These are phyloP conservation scores for Cercospora beticola DNA, from an alignment of 2,329 filamentous ascomycete species.

Conservation along the genomic window DNA sequence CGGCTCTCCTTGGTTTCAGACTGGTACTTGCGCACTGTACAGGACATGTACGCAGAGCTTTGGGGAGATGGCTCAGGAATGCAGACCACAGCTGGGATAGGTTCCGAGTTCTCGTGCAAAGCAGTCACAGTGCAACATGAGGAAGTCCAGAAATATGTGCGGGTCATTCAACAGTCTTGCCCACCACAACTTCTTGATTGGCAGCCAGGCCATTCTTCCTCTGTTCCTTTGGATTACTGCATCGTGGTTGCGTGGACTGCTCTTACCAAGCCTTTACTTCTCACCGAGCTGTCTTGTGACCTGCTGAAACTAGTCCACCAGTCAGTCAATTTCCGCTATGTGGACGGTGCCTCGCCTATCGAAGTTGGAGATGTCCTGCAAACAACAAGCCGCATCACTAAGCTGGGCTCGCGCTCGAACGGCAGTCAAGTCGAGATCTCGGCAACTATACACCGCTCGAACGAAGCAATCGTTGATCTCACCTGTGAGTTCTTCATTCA, in stretches of 20 bases:
- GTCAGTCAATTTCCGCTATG: neutral
- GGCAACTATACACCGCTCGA: neutral
- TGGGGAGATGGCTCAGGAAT: neutral
- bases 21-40: neutral
- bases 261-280: neutral
- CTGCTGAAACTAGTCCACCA: neutral
- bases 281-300: neutral
- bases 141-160: neutral
- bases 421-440: neutral
- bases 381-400: neutral
- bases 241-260: neutral
- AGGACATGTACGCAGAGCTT: neutral
- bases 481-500: neutral
- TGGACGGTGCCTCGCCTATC: neutral
- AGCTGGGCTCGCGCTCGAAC: neutral
- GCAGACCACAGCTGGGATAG: neutral
- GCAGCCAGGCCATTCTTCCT: neutral
- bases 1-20: neutral
- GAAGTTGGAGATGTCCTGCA: neutral
- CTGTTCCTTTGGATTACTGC: neutral
- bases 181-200: neutral
- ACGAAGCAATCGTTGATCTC: neutral
- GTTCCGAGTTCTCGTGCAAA: neutral
- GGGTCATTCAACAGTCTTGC: neutral
- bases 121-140: neutral